Evolutionary conservation across 345 rosid genomes (phyloP), one percentile per base, ranked within the genome.

Genomic region (Barbarea vulgaris): DNA sequence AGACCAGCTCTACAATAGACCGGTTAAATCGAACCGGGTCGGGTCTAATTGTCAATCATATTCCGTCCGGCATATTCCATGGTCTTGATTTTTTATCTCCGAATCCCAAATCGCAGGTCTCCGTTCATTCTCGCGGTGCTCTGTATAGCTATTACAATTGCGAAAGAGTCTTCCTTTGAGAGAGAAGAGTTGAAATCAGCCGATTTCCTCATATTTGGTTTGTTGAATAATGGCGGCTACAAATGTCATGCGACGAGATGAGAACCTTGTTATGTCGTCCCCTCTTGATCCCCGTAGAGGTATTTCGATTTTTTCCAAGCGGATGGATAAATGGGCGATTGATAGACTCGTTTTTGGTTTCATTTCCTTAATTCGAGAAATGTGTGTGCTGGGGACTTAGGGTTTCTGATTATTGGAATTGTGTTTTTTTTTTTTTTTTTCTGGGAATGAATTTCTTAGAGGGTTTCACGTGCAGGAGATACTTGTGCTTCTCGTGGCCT

Each of bases 191-290:
- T 75, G 9, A 36, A 37, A 39, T 66, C 22, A 30, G 6, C 37
- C 21, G 2, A 47, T 67, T 22, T 58, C 14, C 22, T 31, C 12
- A 17, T 3, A 67, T 24, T 5, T 2, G 6, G 24, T 55, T 4
- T 42, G 67, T 68, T 50, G 55, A 76, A 69, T 75, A 81, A 93
- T 91, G 98, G 97, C 98, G 67, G 68, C 89, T 28, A 83, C 83
- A 14, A 83, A 85, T 22, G 83, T 91, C 56, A 77, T 93, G 80
- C 90, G 77, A 77, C 80, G 83, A 22, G 85, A 84, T 6, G 87
- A 89, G 37, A 84, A 76, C 68, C 86, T 81, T 69, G 70, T 83
- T 69, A 72, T 74, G 14, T 74, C 89, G 9, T 83, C 97, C 12
- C 81, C 79, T 19, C 60, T 59, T 53, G 88, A 82, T 77, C 62